These are phyloP conservation scores for Ustilago xerochloae DNA, from an alignment of 1,284 basidiomycete genomes.

Conservation along the genomic window DNA sequence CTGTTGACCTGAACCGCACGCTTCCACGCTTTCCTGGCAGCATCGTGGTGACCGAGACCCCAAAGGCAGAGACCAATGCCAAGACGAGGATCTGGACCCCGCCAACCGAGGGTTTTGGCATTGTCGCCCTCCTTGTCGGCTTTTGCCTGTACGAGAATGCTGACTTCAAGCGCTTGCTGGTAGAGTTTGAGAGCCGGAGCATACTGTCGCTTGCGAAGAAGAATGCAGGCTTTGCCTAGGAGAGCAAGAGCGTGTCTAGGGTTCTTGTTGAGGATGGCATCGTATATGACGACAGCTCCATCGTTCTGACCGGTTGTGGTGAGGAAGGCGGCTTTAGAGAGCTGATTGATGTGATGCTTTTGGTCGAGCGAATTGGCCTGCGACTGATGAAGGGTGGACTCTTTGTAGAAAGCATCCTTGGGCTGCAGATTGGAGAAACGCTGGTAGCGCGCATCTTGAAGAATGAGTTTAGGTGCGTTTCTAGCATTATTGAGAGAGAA, in stretches of 20 bases:
- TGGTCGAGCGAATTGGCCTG: constrained; percentile 48
- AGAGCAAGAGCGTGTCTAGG: constrained; percentile 58
- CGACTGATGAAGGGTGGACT: constrained; percentile 26
- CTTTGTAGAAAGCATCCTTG: constrained; percentile 53
- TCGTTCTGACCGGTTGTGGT: constrained; percentile 55
- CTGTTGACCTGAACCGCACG: constrained; percentile 55
- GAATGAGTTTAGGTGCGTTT: constrained; percentile 58
- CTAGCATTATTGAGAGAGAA: constrained; percentile 51
- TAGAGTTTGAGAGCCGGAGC: constrained; percentile 59
- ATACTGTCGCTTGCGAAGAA: constrained; percentile 58
- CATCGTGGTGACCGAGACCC: constrained; percentile 58
- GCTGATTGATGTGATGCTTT: constrained; percentile 50
- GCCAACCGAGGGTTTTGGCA: constrained; percentile 39
- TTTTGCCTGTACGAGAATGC: constrained; percentile 44
- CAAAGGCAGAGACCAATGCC: constrained; percentile 66
- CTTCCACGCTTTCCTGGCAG: constrained; percentile 64
- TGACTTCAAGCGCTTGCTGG: constrained; percentile 60
- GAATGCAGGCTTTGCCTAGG: constrained; percentile 63
- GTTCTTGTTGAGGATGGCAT: constrained; percentile 49
- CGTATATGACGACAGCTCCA: constrained; percentile 44
- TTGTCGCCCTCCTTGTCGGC: constrained; percentile 41
- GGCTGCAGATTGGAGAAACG: constrained; percentile 30
- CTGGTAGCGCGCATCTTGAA: constrained; percentile 61
- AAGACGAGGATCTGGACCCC: constrained; percentile 64
- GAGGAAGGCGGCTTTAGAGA: constrained; percentile 47